phyloP scores from a whole-genome alignment of 352 stramenopile genomes.

The Aphanomyces cochlioides region DNA sequence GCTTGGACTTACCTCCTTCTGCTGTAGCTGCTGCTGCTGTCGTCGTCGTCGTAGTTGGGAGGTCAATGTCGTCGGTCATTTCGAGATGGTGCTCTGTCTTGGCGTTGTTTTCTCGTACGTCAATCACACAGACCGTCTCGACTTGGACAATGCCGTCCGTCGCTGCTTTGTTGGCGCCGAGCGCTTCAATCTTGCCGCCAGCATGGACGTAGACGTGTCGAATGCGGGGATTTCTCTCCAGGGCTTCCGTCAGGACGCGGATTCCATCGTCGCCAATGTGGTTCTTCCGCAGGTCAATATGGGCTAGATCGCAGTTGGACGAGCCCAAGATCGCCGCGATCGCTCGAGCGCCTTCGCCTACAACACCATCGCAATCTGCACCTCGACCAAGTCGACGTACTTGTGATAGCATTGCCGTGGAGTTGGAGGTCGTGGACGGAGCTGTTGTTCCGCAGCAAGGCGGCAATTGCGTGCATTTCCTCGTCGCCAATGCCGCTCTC shows the following conservation, averaged over 20 bases:
- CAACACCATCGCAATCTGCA: neutral
- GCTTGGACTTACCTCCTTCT: too few relatives aligned
- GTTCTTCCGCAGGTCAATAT: slow-evolving; percentile 91
- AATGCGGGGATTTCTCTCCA: slow-evolving; percentile 89
- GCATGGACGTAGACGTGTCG: slow-evolving; percentile 96
- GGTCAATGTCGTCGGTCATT: slow-evolving; percentile 1
- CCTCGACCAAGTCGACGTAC: slow-evolving; percentile 7
- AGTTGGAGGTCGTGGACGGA: slow-evolving; percentile 94
- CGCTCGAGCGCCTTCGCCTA: slow-evolving; percentile 88
- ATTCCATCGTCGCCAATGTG: slow-evolving; percentile 89
- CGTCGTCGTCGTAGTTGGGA: neutral
- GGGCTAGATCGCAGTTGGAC: slow-evolving; percentile 60
- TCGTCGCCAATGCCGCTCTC: slow-evolving; percentile 92
- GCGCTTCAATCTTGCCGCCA: slow-evolving; percentile 92
- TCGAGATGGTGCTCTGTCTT: neutral
- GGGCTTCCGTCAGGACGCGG: slow-evolving; percentile 89
- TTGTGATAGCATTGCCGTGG: slow-evolving; percentile 86
- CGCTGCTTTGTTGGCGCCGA: slow-evolving; percentile 53
- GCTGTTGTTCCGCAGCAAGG: slow-evolving; percentile 83
- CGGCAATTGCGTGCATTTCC: slow-evolving; percentile 93
- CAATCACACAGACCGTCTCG: slow-evolving; percentile 93
- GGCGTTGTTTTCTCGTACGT: slow-evolving; percentile 85
- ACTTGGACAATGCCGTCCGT: slow-evolving; percentile 77
- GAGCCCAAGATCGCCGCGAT: slow-evolving; percentile 89
- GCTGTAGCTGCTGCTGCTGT: too few relatives aligned